These are phyloP conservation scores for Acanthamoeba royreba DNA, from an alignment of 208 protist genomes.

Conservation along the genomic window DNA sequence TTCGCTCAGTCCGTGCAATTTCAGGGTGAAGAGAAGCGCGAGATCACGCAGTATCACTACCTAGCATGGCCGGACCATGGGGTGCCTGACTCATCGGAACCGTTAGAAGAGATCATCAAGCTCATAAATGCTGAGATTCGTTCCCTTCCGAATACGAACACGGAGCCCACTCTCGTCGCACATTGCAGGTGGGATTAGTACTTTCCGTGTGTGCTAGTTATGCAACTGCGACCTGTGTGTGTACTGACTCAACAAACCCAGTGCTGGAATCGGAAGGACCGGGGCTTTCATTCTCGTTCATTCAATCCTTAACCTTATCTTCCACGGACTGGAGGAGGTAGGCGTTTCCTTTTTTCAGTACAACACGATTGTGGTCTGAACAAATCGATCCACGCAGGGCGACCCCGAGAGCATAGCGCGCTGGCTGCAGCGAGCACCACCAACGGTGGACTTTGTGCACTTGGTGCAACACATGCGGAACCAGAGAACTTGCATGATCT, in stretches of 20 bases:
- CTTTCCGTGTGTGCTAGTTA: background rate
- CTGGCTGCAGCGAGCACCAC: background rate
- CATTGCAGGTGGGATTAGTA: background rate
- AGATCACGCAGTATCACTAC: slow-evolving; percentile 17
- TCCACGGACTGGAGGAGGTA: background rate
- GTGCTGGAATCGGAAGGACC: slow-evolving; percentile 3
- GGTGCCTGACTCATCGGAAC: background rate
- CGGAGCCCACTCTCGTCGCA: background rate
- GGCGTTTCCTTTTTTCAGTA: background rate
- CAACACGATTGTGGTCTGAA: background rate
- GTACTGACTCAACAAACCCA: too few relatives aligned
- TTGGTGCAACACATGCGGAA: slow-evolving; percentile 20
- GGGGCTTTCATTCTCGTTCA: slow-evolving; percentile 3
- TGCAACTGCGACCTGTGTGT: background rate
- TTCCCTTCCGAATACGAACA: background rate
- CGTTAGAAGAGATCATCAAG: slow-evolving; percentile 23
- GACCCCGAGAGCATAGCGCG: background rate
- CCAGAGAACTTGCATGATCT: background rate
- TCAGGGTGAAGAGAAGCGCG: background rate
- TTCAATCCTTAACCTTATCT: background rate
- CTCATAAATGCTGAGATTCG: background rate
- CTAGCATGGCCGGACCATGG: slow-evolving; percentile 26
- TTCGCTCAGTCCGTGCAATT: background rate
- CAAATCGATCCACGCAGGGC: too few relatives aligned
- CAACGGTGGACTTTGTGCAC: slow-evolving; percentile 1